phyloP scores from a whole-genome alignment of 192 early-diverging fungal species.

The Coemansia pectinata region DNA sequence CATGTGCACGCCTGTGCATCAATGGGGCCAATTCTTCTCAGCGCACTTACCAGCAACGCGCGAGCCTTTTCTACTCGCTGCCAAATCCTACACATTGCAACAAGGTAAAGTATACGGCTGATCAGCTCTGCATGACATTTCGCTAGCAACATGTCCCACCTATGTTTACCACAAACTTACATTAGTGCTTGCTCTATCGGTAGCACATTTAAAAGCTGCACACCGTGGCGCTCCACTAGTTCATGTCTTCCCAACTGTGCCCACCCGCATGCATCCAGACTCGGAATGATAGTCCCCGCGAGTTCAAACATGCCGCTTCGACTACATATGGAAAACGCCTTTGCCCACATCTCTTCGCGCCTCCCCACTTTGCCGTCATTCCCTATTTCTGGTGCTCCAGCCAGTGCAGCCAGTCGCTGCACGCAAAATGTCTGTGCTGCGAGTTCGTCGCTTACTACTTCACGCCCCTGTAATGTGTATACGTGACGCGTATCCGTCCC shows the following conservation, averaged over 20 bases:
- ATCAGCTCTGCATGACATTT: constrained; percentile 1
- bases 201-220: constrained; percentile 13
- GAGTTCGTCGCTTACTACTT: constrained; percentile 4
- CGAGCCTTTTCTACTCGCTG: constrained; percentile 24
- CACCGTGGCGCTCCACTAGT: constrained; percentile 11
- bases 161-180: constrained; percentile 16
- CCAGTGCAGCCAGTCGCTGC: constrained; percentile 17
- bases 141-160: not conserved
- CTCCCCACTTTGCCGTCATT: not conserved
- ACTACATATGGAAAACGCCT: constrained; percentile 32
- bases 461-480: not conserved
- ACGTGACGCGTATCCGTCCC: not conserved
- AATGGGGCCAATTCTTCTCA: not conserved
- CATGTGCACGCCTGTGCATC: not conserved
- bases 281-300: constrained; percentile 13
- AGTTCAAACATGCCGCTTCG: constrained; percentile 7
- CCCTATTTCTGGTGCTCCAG: not conserved
- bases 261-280: constrained; percentile 37
- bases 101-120: not conserved
- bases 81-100: constrained; percentile 34
- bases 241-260: constrained; percentile 21
- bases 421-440: constrained; percentile 12
- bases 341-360: constrained; percentile 16
- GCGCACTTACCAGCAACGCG: constrained; percentile 33
- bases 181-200: constrained; percentile 3